Percentiles rank a stretch among this genome's conserved stretches.
Evolutionary conservation across 768 basidiomycete genomes (phyloP).

Genomic region (Mycena kentingensis): DNA sequence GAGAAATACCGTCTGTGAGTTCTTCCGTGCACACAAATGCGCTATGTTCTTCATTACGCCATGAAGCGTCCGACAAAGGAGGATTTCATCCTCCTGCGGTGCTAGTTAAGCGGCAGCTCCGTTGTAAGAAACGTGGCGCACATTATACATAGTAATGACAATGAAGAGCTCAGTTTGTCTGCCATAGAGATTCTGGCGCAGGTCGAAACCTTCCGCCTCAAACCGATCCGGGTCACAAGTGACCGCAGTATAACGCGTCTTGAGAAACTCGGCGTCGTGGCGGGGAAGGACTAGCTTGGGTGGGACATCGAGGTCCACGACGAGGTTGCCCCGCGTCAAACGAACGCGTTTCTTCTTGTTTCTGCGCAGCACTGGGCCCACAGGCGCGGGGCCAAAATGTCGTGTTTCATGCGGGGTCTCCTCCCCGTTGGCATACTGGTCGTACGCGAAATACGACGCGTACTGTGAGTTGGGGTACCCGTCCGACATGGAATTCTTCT

Average conservation of each 20-base stretch:
- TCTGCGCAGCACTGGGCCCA: constrained; percentile 74
- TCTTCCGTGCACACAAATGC: constrained; percentile 81
- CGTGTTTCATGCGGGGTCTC: constrained; percentile 65
- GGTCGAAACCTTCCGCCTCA: constrained; percentile 76
- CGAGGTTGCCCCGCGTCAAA: constrained; percentile 85
- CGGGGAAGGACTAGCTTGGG: constrained; percentile 79
- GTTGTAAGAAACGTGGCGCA: constrained; percentile 40
- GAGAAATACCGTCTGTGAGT: constrained; percentile 63
- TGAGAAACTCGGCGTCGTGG: constrained; percentile 69
- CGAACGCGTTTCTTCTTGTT: constrained; percentile 82
- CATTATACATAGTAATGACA: constrained; percentile 96
- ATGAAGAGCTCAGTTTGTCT: constrained; percentile 90
- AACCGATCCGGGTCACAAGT: constrained; percentile 96
- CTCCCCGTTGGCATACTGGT: constrained; percentile 26
- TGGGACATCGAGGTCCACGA: constrained; percentile 82
- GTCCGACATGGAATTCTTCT: constrained; percentile 34
- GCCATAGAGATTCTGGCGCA: constrained; percentile 79
- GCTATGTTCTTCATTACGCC: constrained; percentile 91
- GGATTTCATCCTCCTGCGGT: constrained; percentile 77
- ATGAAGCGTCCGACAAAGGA: constrained; percentile 91
- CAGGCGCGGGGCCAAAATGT: constrained; percentile 88
- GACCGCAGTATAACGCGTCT: constrained; percentile 82
- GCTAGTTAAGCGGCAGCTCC: constrained; percentile 6
- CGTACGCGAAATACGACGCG: constrained; percentile 22
- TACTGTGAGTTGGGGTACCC: constrained; percentile 27